A percentile compares a stretch with the other conserved stretches of the same genome.
These are phyloP conservation scores for Discostella stelligeroides DNA, from an alignment of 108 stramenopile species.

Conservation along the genomic window DNA sequence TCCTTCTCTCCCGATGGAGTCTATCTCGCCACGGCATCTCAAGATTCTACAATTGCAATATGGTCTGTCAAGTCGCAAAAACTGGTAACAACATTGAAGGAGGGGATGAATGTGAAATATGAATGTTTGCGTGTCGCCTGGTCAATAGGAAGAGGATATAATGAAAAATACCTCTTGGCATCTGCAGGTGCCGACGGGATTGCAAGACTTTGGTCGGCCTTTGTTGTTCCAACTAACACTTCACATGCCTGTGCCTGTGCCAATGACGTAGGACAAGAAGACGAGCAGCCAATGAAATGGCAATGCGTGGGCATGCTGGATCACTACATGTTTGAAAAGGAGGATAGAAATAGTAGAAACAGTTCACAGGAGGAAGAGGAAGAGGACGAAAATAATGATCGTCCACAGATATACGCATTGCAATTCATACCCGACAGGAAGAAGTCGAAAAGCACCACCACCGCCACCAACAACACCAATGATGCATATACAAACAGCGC, in stretches of 20 bases:
- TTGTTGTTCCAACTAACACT: too few species aligned
- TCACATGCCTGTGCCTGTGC: background rate
- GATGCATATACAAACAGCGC: background rate
- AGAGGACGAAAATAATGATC: slow-evolving; percentile 39
- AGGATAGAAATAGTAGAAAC: background rate
- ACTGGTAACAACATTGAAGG: slow-evolving; percentile 56
- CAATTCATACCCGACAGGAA: slow-evolving; percentile 64
- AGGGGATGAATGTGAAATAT: slow-evolving; percentile 55
- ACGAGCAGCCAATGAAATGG: slow-evolving; percentile 42
- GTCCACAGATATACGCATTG: slow-evolving; percentile 80
- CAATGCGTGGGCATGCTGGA: slow-evolving; percentile 39
- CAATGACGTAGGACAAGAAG: too few species aligned
- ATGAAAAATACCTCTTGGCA: slow-evolving; percentile 47
- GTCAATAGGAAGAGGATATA: slow-evolving; percentile 40
- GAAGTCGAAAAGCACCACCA: too few species aligned
- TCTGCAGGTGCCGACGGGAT: slow-evolving; percentile 59
- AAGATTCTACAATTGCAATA: slow-evolving; percentile 76
- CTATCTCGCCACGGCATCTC: slow-evolving; percentile 78
- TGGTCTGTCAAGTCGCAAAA: slow-evolving; percentile 65
- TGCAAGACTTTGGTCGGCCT: slow-evolving; percentile 43
- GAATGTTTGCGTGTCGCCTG: slow-evolving; percentile 86
- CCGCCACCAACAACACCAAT: too few species aligned
- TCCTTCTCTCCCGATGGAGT: too few species aligned
- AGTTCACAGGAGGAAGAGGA: slow-evolving; percentile 22
- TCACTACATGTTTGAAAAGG: slow-evolving; percentile 37